Evolutionary conservation across 768 basidiomycete species (phyloP), one percentile per base, ranked within the genome.

Genomic region (Boletus rufocinnamomeus): DNA sequence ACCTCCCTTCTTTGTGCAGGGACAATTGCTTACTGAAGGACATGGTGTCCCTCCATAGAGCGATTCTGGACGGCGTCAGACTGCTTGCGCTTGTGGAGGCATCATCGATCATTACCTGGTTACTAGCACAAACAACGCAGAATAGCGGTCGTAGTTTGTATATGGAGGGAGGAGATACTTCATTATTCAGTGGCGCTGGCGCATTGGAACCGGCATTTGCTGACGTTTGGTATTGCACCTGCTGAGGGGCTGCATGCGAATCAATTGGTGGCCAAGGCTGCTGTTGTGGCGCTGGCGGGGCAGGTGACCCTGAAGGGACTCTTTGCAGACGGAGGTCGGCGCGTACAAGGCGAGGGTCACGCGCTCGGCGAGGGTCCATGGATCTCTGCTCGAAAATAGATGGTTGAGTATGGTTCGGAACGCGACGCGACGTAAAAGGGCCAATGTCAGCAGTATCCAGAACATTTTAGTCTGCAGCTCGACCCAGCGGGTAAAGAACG

Each of bases 41-140:
- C 93, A 68, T 85, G 83, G 69, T 99, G 97, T 0, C 93, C 97
- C 76, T 98, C 97, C 97, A 99, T 99, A 1, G 95, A 96, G 49
- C 95, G 88, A 71, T 97, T 97, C 95, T 97, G 64, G 35, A 52
- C 30, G 57, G 56, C 48, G 65, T 64, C 40, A 68, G 62, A 58
- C 47, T 30, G 34, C 56, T 58, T 49, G n/a, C 23, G 25, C 46
- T 48, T 17, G 23, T 50, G 23, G 21, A 41, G 8, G 19, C 21
- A 7, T 51, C 28, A 46, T 51, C n/a, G 49, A 47, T 50, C 61
- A 43, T 58, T 72, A 91, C 95, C 79, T 98, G 93, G 70, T 99
- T 99, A 69, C 94, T 98, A n/a, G 97, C 96, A 71, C 97, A 99
- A 34, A 98, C 97, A 10, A 99, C 93, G 69, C 97, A 98, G 76